These are phyloP conservation scores for Glycine tomentella DNA, from an alignment of 306 rosid species.

Conservation along the genomic window DNA sequence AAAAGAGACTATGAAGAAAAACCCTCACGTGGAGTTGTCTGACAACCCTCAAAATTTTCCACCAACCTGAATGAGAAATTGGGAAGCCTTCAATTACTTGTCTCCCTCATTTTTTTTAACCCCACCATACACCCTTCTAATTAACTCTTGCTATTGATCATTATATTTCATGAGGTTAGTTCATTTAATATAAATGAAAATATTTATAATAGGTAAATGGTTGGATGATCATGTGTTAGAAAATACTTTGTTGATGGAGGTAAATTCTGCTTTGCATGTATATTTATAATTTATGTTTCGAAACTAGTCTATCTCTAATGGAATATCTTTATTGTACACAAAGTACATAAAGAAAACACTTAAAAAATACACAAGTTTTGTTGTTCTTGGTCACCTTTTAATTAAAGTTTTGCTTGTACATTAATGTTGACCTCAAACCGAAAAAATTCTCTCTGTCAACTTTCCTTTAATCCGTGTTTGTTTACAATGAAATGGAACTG, in stretches of 20 bases:
- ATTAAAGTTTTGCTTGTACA: no score
- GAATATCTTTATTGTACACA: not conserved
- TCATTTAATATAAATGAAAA: not conserved
- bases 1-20: not conserved
- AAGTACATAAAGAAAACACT: no score
- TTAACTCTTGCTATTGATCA: not conserved
- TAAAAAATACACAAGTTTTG: no score
- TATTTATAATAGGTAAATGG: not conserved
- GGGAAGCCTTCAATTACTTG: conserved; percentile 18
- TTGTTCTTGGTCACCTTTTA: no score
- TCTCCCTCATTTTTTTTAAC: not conserved
- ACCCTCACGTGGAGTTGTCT: conserved; percentile 41
- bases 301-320: not conserved
- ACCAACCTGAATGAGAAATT: not conserved
- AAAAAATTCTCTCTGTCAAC: no score
- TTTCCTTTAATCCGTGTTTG: no score
- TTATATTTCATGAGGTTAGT: not conserved
- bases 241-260: no score
- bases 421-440: no score
- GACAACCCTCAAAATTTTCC: not conserved
- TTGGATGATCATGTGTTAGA: not conserved
- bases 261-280: no score
- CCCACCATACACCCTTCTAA: not conserved
- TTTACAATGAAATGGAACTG: no score
- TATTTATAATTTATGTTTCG: no score